Evolutionary conservation across 1,139 yeast species (phyloP).

Genomic region (Magnusiomyces suaveolens): DNA sequence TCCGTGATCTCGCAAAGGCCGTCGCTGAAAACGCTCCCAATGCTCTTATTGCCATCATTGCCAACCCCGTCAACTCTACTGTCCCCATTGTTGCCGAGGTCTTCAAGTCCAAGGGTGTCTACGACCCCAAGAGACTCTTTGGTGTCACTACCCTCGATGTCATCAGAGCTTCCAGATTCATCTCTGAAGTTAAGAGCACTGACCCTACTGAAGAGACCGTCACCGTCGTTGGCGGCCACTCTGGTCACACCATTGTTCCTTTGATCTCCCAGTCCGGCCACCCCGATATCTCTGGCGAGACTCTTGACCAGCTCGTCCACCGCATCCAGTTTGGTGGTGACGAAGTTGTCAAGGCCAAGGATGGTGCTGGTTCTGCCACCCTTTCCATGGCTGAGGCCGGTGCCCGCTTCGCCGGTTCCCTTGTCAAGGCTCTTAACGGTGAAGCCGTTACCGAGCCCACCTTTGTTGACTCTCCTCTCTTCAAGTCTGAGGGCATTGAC

Average conservation of each 20-base stretch:
- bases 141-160: slow-evolving; percentile 97
- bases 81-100: slow-evolving; percentile 98
- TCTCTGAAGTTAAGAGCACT: slow-evolving; percentile 53
- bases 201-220: slow-evolving; percentile 46
- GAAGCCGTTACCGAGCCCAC: slow-evolving; percentile 49
- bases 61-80: slow-evolving; percentile 97
- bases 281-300: slow-evolving; percentile 45
- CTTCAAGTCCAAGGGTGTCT: slow-evolving; percentile 73
- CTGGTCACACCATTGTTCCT: slow-evolving; percentile 97
- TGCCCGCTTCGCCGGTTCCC: slow-evolving; percentile 57
- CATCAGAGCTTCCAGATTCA: slow-evolving; percentile 87
- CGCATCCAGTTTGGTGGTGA: slow-evolving; percentile 99
- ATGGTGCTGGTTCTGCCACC: slow-evolving; percentile 98
- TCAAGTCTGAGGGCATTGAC: slow-evolving; percentile 74
- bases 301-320: slow-evolving; percentile 63
- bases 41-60: slow-evolving; percentile 78
- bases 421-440: slow-evolving; percentile 46
- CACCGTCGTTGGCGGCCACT: slow-evolving; percentile 91
- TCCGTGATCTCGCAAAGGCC: slow-evolving; percentile 83
- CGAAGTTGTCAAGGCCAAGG: slow-evolving; percentile 96
- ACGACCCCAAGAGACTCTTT: slow-evolving; percentile 83
- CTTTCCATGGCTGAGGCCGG: slow-evolving; percentile 98
- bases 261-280: slow-evolving; percentile 63
- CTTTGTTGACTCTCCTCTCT: slow-evolving; percentile 63
- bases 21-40: slow-evolving; percentile 80